Evolutionary conservation across 257 asterid genomes (phyloP).

Genomic region (Hygrophila difformis): DNA sequence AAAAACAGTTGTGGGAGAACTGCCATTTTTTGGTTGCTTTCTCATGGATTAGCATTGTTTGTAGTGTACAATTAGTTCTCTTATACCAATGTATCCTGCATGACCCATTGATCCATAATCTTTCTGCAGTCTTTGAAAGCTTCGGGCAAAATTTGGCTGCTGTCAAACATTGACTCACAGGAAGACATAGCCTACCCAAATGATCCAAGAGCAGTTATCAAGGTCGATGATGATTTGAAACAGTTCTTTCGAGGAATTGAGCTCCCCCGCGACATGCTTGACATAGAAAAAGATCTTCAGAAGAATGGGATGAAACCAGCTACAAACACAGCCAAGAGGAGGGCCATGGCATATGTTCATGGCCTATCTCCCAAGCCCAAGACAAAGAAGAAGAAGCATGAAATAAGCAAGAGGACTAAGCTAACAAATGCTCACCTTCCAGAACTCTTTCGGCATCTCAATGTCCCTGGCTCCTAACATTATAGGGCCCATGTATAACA

Average conservation of each 20-base stretch:
- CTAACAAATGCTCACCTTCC: constrained; percentile 88
- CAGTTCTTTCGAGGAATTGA: constrained; percentile 54
- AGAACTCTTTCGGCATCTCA: constrained; percentile 56
- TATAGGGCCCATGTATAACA: too few species aligned
- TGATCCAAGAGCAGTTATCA: constrained; percentile 42
- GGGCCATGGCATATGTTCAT: constrained; percentile 65
- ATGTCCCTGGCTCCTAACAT: constrained; percentile 24
- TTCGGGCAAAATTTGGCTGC: constrained; percentile 57
- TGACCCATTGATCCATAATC: neutral
- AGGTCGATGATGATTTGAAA: constrained; percentile 67
- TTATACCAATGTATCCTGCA: too few species aligned
- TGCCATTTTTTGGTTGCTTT: too few species aligned
- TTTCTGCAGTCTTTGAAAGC: constrained; percentile 48
- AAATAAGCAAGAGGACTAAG: constrained; percentile 80
- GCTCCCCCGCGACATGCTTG: constrained; percentile 74
- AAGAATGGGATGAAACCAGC: constrained; percentile 84
- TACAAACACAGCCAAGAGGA: constrained; percentile 67
- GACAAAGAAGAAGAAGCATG: constrained; percentile 71
- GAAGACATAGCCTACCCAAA: constrained; percentile 81
- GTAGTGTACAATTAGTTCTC: too few species aligned
- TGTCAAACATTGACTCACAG: constrained; percentile 62
- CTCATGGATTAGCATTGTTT: too few species aligned
- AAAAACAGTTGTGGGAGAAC: too few species aligned
- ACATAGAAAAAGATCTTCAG: constrained; percentile 72
- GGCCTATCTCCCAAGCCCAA: constrained; percentile 57